Evolutionary conservation across 352 stramenopile genomes (phyloP).

Genomic region (Vaucheria bursata): DNA sequence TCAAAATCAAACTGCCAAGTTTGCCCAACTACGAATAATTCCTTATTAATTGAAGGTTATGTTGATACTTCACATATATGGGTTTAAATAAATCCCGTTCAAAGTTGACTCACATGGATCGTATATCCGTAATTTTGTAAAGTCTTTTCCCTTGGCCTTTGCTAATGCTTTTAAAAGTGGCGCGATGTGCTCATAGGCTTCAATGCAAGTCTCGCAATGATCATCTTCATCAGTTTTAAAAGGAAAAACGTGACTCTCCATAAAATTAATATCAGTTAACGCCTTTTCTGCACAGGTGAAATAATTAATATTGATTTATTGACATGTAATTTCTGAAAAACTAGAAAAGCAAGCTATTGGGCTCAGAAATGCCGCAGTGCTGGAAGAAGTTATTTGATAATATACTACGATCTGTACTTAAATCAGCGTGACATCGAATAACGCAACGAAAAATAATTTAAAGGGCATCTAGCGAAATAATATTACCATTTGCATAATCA

Average conservation of each 20-base stretch:
- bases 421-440: neutral
- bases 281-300: neutral
- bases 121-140: conserved; percentile 26
- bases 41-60: too few relatives aligned
- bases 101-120: conserved; percentile 27
- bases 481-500: neutral
- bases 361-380: neutral
- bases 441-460: neutral
- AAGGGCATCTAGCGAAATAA: neutral
- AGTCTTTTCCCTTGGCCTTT: conserved; percentile 15
- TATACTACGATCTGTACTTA: neutral
- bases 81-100: too few relatives aligned
- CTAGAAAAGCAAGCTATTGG: neutral
- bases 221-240: conserved; percentile 29
- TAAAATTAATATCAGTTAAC: neutral
- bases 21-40: too few relatives aligned
- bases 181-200: conserved; percentile 30
- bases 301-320: neutral
- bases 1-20: too few relatives aligned
- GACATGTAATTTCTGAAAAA: neutral
- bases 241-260: neutral
- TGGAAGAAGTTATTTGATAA: neutral
- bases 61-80: too few relatives aligned
- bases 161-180: conserved; percentile 29
- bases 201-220: conserved; percentile 39